Conservation (phyloP, 169 alveolate species). For the Eimeria brunetti region DNA sequence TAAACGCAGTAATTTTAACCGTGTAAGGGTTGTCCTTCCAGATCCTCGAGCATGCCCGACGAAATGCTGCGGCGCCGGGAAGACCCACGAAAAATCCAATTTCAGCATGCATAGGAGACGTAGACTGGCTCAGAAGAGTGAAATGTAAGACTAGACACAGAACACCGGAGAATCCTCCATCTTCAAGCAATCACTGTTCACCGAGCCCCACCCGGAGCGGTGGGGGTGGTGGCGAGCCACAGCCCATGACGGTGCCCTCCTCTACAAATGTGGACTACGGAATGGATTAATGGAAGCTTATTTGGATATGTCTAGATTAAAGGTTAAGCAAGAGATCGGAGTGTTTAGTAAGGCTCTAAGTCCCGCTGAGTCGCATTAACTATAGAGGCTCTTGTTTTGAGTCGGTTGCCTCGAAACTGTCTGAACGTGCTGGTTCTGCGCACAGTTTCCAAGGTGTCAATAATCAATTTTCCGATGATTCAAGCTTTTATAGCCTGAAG, state of each 20-base stretch:
- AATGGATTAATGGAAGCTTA: neutral
- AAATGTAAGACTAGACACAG: slow-evolving; percentile 18
- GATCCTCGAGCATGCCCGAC: slow-evolving; percentile 50
- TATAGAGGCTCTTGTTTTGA: neutral
- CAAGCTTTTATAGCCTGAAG: neutral
- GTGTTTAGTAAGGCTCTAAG: neutral
- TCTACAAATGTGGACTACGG: neutral
- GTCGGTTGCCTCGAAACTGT: slow-evolving; percentile 16
- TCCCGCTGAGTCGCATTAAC: neutral
- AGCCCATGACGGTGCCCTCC: neutral
- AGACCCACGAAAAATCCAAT: neutral
- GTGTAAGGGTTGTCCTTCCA: neutral
- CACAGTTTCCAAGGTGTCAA: neutral
- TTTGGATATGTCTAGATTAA: neutral
- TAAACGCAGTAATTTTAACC: neutral
- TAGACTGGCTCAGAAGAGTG: neutral
- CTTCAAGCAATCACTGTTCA: neutral
- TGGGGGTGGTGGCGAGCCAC: slow-evolving; percentile 67
- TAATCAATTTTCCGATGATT: neutral
- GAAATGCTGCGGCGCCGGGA: neutral
- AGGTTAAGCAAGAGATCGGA: neutral
- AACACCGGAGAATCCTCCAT: slow-evolving; percentile 17
- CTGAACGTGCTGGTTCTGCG: neutral
- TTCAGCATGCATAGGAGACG: neutral
- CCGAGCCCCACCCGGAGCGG: slow-evolving; percentile 70